phyloP scores from a whole-genome alignment of 305 asterid genomes.

The Plantago coronopus region DNA sequence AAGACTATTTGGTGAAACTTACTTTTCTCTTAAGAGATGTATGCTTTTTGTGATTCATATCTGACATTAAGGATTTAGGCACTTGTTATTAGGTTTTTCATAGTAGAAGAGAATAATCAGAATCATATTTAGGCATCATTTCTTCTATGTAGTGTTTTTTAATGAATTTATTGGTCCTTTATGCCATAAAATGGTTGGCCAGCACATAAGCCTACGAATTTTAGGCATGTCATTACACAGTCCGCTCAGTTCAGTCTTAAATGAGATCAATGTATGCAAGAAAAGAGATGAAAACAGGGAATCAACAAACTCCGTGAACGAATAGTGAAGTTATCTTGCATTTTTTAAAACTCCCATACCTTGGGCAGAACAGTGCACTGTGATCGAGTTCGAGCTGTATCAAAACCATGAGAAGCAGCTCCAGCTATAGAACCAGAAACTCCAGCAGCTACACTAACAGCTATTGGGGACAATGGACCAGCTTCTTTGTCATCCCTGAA shows the following conservation, averaged over 20 bases:
- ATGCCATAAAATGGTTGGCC: not conserved
- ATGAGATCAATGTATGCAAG: not conserved
- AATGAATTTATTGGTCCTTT: not conserved
- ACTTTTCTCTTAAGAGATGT: no score
- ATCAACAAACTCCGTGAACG: conserved; percentile 2
- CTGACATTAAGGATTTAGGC: no score
- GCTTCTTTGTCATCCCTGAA: conserved; percentile 69
- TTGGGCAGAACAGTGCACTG: conserved; percentile 83
- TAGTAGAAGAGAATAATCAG: no score
- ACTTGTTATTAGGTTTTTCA: no score
- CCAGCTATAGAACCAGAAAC: conserved; percentile 94
- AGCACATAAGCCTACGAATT: not conserved
- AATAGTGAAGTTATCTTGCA: no score
- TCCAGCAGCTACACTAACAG: conserved; percentile 87
- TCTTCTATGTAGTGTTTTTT: not conserved
- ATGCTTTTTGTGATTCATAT: no score
- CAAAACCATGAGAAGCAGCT: conserved; percentile 90
- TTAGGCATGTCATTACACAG: not conserved
- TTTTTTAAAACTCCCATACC: conserved; percentile 38
- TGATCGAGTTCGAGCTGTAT: conserved; percentile 83
- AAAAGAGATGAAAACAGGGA: conserved; percentile 13
- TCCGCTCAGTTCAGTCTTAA: not conserved
- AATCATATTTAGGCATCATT: not conserved
- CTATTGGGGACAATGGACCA: conserved; percentile 83
- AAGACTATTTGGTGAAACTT: no score